Evolutionary conservation across 116 monocot species (phyloP).

Genomic region (Papilionanthe hybrid): DNA sequence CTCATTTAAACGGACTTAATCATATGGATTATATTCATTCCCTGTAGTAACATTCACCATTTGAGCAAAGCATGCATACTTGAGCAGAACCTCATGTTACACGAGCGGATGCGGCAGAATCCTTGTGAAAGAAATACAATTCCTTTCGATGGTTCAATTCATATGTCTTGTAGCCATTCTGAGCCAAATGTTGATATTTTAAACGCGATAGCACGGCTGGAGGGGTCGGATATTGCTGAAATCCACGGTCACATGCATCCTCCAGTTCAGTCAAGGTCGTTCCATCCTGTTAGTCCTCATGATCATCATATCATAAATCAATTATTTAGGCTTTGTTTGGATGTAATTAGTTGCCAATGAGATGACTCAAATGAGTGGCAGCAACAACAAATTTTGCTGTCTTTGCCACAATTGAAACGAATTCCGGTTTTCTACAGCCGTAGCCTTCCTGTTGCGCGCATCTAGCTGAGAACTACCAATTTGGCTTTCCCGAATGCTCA

Average conservation of each 20-base stretch:
- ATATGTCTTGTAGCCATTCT: constrained; percentile 28
- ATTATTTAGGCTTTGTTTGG: constrained; percentile 21
- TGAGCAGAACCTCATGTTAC: constrained; percentile 44
- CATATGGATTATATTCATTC: constrained; percentile 46
- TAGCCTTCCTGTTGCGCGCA: too few relatives aligned
- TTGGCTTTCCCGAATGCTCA: too few relatives aligned
- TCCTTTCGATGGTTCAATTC: constrained; percentile 51
- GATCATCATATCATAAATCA: too few relatives aligned
- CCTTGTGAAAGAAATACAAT: too few relatives aligned
- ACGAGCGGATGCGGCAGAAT: constrained; percentile 40
- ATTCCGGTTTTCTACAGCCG: too few relatives aligned
- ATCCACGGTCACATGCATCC: constrained; percentile 25
- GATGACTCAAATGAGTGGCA: constrained; percentile 34
- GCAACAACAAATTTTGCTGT: too few relatives aligned
- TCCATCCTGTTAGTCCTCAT: constrained; percentile 24
- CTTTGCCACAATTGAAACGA: too few relatives aligned
- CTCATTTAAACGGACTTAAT: constrained; percentile 24
- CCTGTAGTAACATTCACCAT: constrained; percentile 32
- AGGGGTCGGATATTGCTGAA: constrained; percentile 39
- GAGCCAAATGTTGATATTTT: constrained; percentile 34
- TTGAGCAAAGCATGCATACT: constrained; percentile 45
- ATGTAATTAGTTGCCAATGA: constrained; percentile 20
- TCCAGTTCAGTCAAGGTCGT: constrained; percentile 22
- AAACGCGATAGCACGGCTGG: constrained; percentile 44
- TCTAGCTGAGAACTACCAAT: too few relatives aligned